phyloP scores from a whole-genome alignment of 345 rosid genomes.

The Arabis alpina region DNA sequence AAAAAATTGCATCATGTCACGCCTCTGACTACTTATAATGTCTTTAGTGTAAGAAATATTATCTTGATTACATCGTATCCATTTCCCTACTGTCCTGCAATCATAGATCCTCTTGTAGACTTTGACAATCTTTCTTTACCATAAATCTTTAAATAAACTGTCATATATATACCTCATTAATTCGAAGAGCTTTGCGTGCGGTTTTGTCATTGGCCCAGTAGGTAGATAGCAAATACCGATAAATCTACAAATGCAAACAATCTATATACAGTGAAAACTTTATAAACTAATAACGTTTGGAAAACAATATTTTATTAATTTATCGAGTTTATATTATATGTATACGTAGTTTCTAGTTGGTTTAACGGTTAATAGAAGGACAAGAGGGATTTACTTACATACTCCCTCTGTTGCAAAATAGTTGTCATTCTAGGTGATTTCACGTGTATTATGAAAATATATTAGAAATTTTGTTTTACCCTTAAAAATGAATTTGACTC shows the following conservation, averaged over 20 bases:
- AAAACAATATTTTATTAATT: too few species aligned
- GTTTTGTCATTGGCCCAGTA: slow-evolving; percentile 29
- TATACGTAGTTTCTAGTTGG: neutral
- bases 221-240: slow-evolving; percentile 3
- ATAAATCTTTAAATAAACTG: neutral
- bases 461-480: too few species aligned
- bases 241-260: too few species aligned
- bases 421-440: too few species aligned
- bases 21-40: neutral
- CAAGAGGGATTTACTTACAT: too few species aligned
- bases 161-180: slow-evolving; percentile 18
- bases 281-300: too few species aligned
- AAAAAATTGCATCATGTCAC: too few species aligned
- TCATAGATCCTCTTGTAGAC: neutral
- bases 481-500: too few species aligned
- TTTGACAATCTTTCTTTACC: neutral
- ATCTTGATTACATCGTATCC: neutral
- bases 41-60: slow-evolving; percentile 16
- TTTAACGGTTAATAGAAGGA: neutral
- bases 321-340: too few species aligned
- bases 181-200: slow-evolving; percentile 28
- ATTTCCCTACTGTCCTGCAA: slow-evolving; percentile 27
- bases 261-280: too few species aligned
- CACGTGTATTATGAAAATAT: too few species aligned
- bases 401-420: too few species aligned